Base-by-base conservation (phyloP, 768 basidiomycete species). In the Pulveroboletus ravenelii region DNA sequence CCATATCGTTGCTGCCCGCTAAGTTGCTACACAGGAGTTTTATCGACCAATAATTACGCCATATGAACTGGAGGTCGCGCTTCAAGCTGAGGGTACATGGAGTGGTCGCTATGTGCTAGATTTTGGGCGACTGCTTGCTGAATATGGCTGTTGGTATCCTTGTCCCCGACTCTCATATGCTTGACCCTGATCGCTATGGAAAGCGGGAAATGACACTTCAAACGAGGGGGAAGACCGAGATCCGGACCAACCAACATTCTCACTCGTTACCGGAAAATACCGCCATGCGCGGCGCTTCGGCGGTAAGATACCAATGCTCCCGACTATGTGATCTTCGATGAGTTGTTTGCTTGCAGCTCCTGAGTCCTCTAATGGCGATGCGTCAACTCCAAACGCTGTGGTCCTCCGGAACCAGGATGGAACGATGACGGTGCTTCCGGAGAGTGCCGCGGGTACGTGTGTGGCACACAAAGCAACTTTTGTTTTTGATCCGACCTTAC, bases 41-140 rank as follows among this genome's bases (percentile, higher is more conserved):
- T 74, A 87, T 29, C 74, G 83, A 20, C 94, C 95, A 0, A 96
- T 99, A 41, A 76, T 99, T 27, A 97, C 95, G 1, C 96, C 96
- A 0, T 95, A 82, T 65, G 96, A 99, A 63, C 75, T 96, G 15
- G 81, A 86, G 56, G 68, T 94, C 3, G 91, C 93, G 0, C 74
- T 98, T 10, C 79, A 81, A 50, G 74, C 76, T 1, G 80, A 85
- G 45, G 80, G 78, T 51, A 79, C 66, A 40, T 95, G 85, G 91
- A 85, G 79, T 3, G 88, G 83, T 6, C 72, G 72, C 56, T 94
- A 95, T 64, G 77, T 91, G 6, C 73, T 96, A 10, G 85, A 94
- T 60, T 88, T 95, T 53, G 79, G 74, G 7, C 74, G 74, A 48
- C 65, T 90, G 2, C 63, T 91, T 1, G 64, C 70, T 5, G 72